phyloP scores from a whole-genome alignment of 2,329 filamentous ascomycete species.

The Fusarium compactum region DNA sequence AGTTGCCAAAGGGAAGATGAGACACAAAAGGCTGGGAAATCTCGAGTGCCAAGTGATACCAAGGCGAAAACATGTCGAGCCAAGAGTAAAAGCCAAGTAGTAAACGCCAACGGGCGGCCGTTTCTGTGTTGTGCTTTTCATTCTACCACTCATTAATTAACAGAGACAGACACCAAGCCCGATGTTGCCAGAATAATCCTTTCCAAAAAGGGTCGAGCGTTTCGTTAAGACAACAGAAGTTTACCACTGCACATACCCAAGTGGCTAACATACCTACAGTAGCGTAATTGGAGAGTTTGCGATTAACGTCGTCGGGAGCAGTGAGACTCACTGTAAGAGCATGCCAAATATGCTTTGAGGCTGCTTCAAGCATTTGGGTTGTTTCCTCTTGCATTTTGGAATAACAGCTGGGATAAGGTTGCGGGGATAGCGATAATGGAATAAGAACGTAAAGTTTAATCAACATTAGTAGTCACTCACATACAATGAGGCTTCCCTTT shows the following conservation, averaged over 20 bases:
- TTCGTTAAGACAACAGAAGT: neutral
- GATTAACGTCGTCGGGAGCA: neutral
- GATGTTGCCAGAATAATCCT: neutral
- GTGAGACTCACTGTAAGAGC: neutral
- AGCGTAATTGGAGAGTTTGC: neutral
- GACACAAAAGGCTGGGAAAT: conserved; percentile 28
- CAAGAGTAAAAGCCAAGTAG: conserved; percentile 39
- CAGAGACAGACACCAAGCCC: neutral
- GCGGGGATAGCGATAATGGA: conserved; percentile 1
- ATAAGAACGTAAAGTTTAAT: neutral
- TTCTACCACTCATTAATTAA: neutral
- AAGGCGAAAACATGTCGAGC: conserved; percentile 37
- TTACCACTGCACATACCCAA: neutral
- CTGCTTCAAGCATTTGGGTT: conserved; percentile 16
- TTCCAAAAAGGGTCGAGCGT: conserved; percentile 1
- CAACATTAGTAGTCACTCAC: neutral
- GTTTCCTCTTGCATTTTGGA: neutral
- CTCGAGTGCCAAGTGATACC: conserved; percentile 34
- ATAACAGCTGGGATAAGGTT: conserved; percentile 24
- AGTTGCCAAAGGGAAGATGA: conserved; percentile 32
- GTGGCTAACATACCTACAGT: neutral
- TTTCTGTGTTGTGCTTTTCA: conserved; percentile 1
- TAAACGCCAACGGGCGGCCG: conserved; percentile 26
- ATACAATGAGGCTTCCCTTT: neutral
- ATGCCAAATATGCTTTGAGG: conserved; percentile 7